A percentile compares a stretch with the other conserved stretches of the same genome.
These are phyloP conservation scores for Argentina anserina DNA, from an alignment of 306 rosid genomes.

Conservation along the genomic window DNA sequence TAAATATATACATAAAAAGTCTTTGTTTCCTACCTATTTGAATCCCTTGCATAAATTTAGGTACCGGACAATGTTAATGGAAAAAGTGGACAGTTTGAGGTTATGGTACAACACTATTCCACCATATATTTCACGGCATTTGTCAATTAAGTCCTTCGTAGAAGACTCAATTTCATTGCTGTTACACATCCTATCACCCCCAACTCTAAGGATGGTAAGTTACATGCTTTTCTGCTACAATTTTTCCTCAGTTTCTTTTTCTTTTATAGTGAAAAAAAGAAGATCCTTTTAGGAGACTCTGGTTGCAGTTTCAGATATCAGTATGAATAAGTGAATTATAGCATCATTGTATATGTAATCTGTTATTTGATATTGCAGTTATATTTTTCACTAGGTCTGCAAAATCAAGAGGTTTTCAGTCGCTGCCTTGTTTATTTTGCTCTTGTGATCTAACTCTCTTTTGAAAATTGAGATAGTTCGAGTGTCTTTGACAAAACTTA, in stretches of 20 bases:
- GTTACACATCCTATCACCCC: conserved; percentile 80
- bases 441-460: background rate
- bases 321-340: background rate
- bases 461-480: background rate
- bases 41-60: conserved; percentile 40
- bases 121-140: conserved; percentile 67
- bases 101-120: conserved; percentile 72
- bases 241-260: background rate
- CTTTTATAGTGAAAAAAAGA: background rate
- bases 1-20: conserved; percentile 8
- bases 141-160: conserved; percentile 62
- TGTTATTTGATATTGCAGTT: background rate
- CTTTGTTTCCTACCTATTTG: conserved; percentile 16
- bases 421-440: background rate
- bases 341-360: background rate
- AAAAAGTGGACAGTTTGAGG: conserved; percentile 65
- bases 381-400: background rate
- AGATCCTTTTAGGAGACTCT: background rate
- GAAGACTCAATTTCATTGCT: conserved; percentile 80
- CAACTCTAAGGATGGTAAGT: conserved; percentile 73
- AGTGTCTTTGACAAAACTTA: background rate
- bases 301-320: background rate
- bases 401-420: background rate
- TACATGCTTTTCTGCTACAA: conserved; percentile 21
- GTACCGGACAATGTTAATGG: conserved; percentile 53